Conservation (phyloP, 768 basidiomycete species). For the Pholiota molesta region DNA sequence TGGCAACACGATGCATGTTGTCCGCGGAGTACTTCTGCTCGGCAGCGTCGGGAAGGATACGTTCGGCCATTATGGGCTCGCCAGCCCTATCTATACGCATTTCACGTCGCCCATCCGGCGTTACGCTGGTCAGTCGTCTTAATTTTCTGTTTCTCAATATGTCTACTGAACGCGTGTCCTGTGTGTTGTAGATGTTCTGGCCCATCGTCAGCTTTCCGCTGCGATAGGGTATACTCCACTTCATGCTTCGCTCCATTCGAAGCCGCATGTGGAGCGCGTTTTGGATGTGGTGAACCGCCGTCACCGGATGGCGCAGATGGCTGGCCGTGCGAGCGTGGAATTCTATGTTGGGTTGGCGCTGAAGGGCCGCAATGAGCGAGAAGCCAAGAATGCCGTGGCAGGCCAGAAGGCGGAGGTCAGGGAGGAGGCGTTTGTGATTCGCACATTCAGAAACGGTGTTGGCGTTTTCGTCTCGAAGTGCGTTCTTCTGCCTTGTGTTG, state of each 20-base stretch:
- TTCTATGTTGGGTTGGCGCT: conserved; percentile 96
- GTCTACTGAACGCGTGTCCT: background rate
- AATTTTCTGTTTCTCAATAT: background rate
- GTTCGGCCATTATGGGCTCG: conserved; percentile 98
- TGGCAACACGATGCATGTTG: conserved; percentile 99
- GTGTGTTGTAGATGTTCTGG: conserved; percentile 77
- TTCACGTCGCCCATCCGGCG: conserved; percentile 97
- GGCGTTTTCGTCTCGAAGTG: conserved; percentile 96
- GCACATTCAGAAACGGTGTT: conserved; percentile 92
- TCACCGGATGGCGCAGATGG: conserved; percentile 98
- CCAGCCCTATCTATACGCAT: conserved; percentile 95
- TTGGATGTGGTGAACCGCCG: conserved; percentile 87
- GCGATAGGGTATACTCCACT: conserved; percentile 84
- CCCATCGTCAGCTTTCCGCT: conserved; percentile 90
- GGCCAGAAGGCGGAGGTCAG: conserved; percentile 39
- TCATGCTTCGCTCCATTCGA: conserved; percentile 87
- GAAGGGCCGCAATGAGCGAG: conserved; percentile 62
- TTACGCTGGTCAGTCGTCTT: conserved; percentile 74
- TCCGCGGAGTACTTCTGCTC: conserved; percentile 98
- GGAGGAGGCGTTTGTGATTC: conserved; percentile 92
- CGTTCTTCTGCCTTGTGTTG: conserved; percentile 6
- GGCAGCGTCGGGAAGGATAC: conserved; percentile 91
- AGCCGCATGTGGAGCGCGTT: conserved; percentile 83
- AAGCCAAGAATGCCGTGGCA: conserved; percentile 29
- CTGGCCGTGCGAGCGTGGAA: conserved; percentile 93